Conservation (phyloP, 2,329 filamentous ascomycete species). For the Pleurostoma richardsiae region DNA sequence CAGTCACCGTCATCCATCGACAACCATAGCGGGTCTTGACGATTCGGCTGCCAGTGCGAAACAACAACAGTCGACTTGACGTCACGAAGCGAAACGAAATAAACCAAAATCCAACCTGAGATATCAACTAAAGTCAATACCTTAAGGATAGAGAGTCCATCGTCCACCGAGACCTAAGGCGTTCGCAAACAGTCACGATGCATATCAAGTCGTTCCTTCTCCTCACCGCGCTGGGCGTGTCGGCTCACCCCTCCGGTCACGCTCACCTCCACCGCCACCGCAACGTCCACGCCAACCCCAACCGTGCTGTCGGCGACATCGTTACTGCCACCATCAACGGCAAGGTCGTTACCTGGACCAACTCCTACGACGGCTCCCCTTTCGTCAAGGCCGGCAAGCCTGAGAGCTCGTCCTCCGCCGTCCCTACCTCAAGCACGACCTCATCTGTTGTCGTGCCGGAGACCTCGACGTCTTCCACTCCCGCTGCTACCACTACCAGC, state of each 20-base stretch:
- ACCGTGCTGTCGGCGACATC: slow-evolving; percentile 11
- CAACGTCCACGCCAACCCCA: slow-evolving; percentile 15
- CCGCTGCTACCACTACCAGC: slow-evolving; percentile 5
- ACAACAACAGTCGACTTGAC: too few relatives aligned
- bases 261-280: slow-evolving; percentile 30
- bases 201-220: slow-evolving; percentile 20
- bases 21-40: too few relatives aligned
- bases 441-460: slow-evolving; percentile 2
- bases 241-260: slow-evolving; percentile 27
- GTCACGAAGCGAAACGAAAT: too few relatives aligned
- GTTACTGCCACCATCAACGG: slow-evolving; percentile 19
- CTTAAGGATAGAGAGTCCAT: too few relatives aligned
- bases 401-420: not conserved
- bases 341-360: slow-evolving; percentile 19
- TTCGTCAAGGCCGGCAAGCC: slow-evolving; percentile 4
- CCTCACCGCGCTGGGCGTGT: slow-evolving; percentile 22
- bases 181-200: not conserved
- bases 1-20: too few relatives aligned
- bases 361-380: slow-evolving; percentile 8
- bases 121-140: too few relatives aligned
- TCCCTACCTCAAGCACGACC: slow-evolving; percentile 4
- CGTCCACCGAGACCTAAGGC: too few relatives aligned
- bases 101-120: too few relatives aligned
- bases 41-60: too few relatives aligned
- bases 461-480: slow-evolving; percentile 5